These are phyloP conservation scores for Coemansia sp. DNA, from an alignment of 192 early-diverging fungal species.

Conservation along the genomic window DNA sequence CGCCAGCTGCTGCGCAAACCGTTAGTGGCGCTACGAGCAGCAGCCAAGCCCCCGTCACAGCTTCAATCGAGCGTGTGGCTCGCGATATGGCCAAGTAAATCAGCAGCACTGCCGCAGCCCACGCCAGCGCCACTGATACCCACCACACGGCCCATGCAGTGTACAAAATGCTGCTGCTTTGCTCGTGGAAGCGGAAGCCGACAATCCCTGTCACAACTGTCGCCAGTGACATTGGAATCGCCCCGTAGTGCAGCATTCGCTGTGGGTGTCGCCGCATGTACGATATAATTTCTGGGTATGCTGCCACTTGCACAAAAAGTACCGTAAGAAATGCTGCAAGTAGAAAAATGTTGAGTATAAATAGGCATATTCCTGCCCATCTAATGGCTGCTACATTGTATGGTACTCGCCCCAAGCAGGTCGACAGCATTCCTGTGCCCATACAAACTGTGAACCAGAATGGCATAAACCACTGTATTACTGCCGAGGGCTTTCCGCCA, in stretches of 20 bases:
- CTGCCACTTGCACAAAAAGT: constrained; percentile 19
- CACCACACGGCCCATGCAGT: constrained; percentile 46
- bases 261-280: constrained; percentile 45
- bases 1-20: constrained; percentile 49
- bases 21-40: constrained; percentile 53
- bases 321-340: constrained; percentile 19
- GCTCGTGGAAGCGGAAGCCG: background rate
- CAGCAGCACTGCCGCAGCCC: constrained; percentile 16
- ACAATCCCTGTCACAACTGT: constrained; percentile 33
- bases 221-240: constrained; percentile 52
- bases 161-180: background rate
- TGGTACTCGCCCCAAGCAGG: constrained; percentile 32
- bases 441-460: constrained; percentile 58
- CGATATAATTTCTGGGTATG: constrained; percentile 30
- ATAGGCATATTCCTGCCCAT: constrained; percentile 25
- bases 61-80: constrained; percentile 33
- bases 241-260: constrained; percentile 54
- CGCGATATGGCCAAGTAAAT: constrained; percentile 37
- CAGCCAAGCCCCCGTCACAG: constrained; percentile 46
- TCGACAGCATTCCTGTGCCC: constrained; percentile 58
- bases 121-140: constrained; percentile 31
- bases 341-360: constrained; percentile 35
- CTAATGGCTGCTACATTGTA: constrained; percentile 24
- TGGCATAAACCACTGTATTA: constrained; percentile 53
- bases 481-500: background rate